Base-by-base conservation (phyloP, 306 rosid genomes). In the Potentilla sterilis region DNA sequence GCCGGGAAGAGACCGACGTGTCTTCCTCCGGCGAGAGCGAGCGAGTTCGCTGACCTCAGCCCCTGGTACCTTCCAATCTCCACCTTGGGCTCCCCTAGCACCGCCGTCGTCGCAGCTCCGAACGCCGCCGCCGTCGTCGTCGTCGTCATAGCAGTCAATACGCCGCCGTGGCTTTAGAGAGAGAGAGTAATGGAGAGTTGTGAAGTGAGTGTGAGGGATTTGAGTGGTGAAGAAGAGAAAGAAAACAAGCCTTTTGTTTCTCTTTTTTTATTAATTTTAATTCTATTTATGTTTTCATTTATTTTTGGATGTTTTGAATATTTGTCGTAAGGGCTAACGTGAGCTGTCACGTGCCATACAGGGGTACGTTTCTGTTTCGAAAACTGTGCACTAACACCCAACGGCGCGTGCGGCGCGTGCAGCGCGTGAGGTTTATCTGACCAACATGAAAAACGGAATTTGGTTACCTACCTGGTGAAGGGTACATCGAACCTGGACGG, bases 11-110 rank as follows among this genome's bases (percentile, higher is more conserved):
- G 81, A 35, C 44, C 73, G 46, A 61, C 21, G 59, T 67, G 75
- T 77, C 88, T 61, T 18, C 61, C 81, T 37, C 67, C 81, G n/a
- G 75, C 0, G 79, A 86, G 79, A 63, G 85, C 54, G 43, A 86
- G 80, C n/a, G 91, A 85, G 35, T 79, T 76, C 11, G 97, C 77
- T 32, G 93, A 83, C 64, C 88, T 82, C 64, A 96, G 75, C 28
- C 89, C 88, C 7, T 87, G 90, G 48, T 85, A 92, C 80, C 58
- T 79, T 3, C 86, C 98, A 87, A 92, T 81, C 90, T 86, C 94
- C 77, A 80, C 15, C 67, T 86, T 82, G 0, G 83, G 82, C 55
- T 92, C 93, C 72, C 81, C 81, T 32, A 89, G 80, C 43, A 87
- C 66, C 73, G 84, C 82, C 14, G 88, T 44, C 81, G 54, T 81